phyloP scores from a whole-genome alignment of 345 rosid genomes.

The Mallotus nudiflorus region DNA sequence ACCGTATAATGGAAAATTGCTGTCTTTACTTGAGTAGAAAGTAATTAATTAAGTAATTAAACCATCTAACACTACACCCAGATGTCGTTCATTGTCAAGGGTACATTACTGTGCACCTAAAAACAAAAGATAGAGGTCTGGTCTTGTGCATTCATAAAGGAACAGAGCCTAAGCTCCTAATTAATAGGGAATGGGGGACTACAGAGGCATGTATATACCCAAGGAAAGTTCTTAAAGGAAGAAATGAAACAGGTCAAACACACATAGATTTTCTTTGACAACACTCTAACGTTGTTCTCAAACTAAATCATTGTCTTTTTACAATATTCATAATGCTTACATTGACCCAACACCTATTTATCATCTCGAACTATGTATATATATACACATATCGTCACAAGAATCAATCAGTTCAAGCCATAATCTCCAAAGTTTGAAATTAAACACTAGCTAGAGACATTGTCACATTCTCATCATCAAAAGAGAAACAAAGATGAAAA shows the following conservation, averaged over 20 bases:
- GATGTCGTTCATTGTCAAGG: background rate
- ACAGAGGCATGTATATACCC: background rate
- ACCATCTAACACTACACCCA: background rate
- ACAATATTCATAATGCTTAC: background rate
- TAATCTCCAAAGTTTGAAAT: background rate
- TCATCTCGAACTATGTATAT: background rate
- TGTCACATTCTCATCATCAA: background rate
- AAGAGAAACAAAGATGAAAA: background rate
- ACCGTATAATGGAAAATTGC: background rate
- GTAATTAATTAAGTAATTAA: background rate
- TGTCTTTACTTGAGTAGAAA: background rate
- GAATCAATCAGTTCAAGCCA: background rate
- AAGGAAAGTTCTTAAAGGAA: background rate
- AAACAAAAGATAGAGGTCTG: background rate
- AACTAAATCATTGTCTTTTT: background rate
- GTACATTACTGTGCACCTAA: background rate
- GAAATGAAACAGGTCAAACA: constrained; percentile 5
- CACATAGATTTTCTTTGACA: constrained; percentile 13
- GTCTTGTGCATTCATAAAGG: background rate
- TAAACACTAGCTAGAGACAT: background rate
- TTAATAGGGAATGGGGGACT: background rate
- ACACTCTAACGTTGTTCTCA: constrained; percentile 11
- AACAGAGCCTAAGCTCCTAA: background rate
- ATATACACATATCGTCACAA: background rate
- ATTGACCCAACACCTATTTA: background rate